Percentiles rank a stretch among this genome's conserved stretches.
Conservation (phyloP, 139 green algal species). For the Asterochloris erici region DNA sequence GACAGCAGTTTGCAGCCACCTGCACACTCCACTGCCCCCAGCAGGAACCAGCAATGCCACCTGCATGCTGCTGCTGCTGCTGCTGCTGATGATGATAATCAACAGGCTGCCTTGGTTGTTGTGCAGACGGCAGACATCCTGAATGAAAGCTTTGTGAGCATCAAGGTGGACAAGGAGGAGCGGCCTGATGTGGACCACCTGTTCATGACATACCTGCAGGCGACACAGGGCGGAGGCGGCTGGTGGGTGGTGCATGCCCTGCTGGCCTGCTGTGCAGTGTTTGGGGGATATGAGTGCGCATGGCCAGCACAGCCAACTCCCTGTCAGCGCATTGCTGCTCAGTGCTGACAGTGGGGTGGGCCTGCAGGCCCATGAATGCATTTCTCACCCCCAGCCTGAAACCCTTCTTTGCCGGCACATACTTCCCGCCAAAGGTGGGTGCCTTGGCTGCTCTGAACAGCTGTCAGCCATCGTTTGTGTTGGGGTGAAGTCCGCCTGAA, state of each 20-base stretch:
- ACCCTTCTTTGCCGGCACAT: slow-evolving; percentile 72
- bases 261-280: too few species aligned
- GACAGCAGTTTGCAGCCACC: too few species aligned
- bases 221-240: slow-evolving; percentile 36
- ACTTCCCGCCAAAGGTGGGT: slow-evolving; percentile 43
- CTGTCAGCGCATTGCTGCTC: too few species aligned
- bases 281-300: too few species aligned
- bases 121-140: slow-evolving; percentile 55
- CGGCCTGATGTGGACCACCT: slow-evolving; percentile 82
- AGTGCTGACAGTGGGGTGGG: too few species aligned
- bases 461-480: too few species aligned
- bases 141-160: slow-evolving; percentile 75
- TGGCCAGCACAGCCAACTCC: too few species aligned
- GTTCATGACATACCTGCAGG: slow-evolving; percentile 73
- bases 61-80: not conserved
- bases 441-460: too few species aligned
- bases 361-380: slow-evolving; percentile 53
- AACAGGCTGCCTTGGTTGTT: too few species aligned
- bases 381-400: slow-evolving; percentile 53
- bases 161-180: slow-evolving; percentile 93
- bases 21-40: too few species aligned
- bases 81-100: too few species aligned
- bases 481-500: not conserved
- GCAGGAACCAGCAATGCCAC: not conserved
- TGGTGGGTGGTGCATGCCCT: slow-evolving; percentile 22